A percentile compares a stretch with the other conserved stretches of the same genome.
Conservation (phyloP, 495 filamentous ascomycete species). For the Penicillium cinerascens region DNA sequence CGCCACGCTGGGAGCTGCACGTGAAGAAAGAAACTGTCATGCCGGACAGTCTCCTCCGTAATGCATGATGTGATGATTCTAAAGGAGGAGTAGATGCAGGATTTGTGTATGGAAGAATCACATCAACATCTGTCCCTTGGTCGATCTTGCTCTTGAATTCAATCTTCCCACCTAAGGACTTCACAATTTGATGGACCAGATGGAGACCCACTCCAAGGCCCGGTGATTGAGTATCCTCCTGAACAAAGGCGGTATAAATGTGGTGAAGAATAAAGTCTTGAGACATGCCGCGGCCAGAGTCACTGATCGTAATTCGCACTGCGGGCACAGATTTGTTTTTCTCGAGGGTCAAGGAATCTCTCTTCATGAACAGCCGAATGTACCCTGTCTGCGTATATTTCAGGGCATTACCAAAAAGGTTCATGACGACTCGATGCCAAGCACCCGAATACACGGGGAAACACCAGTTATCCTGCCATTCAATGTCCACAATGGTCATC, state of each 20-base stretch:
- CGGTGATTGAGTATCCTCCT: conserved; percentile 62
- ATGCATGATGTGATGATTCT: no score
- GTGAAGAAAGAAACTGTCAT: no score
- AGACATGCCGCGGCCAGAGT: conserved; percentile 68
- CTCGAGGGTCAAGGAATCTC: conserved; percentile 21
- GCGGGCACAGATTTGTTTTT: conserved; percentile 17
- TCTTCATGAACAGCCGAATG: conserved; percentile 15
- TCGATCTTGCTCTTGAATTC: conserved; percentile 54
- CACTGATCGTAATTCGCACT: conserved; percentile 51
- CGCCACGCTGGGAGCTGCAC: no score
- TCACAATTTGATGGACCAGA: conserved; percentile 64
- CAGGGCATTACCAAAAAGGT: conserved; percentile 68
- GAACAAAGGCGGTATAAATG: conserved; percentile 67
- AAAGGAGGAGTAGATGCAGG: no score
- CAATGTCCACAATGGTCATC: conserved; percentile 52
- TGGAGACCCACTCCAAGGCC: conserved; percentile 70
- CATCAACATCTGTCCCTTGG: conserved; percentile 57
- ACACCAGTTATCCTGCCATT: conserved; percentile 47
- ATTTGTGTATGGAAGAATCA: no score
- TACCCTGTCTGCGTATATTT: conserved; percentile 61
- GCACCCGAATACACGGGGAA: conserved; percentile 60
- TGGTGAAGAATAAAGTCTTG: conserved; percentile 63
- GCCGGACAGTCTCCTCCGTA: no score
- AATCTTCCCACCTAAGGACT: conserved; percentile 56
- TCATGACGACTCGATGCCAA: conserved; percentile 65